phyloP scores from a whole-genome alignment of 148 eudicot species.

The Diospyros kaki region DNA sequence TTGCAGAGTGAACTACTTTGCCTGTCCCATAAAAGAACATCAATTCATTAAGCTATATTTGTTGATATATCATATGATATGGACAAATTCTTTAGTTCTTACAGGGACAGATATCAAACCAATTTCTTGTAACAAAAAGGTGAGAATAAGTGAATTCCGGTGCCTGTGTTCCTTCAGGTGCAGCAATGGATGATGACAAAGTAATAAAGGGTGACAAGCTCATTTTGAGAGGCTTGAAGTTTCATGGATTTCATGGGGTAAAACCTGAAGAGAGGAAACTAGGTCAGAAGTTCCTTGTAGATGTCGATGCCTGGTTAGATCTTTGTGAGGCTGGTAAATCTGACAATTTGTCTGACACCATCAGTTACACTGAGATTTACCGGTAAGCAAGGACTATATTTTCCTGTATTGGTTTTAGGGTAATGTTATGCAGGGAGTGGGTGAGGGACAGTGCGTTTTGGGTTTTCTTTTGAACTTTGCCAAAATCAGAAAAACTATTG shows the following conservation, averaged over 20 bases:
- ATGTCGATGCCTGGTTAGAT: constrained; percentile 93
- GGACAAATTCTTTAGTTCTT: too few relatives aligned
- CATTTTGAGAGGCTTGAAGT: constrained; percentile 67
- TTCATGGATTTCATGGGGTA: constrained; percentile 92
- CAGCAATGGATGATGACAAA: constrained; percentile 34
- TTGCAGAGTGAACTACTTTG: too few relatives aligned
- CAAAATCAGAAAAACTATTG: too few relatives aligned
- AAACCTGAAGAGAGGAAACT: constrained; percentile 71
- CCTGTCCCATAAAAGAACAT: too few relatives aligned
- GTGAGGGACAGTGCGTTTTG: too few relatives aligned
- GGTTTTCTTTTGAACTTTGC: too few relatives aligned
- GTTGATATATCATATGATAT: too few relatives aligned
- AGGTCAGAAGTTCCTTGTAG: constrained; percentile 85
- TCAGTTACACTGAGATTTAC: constrained; percentile 83
- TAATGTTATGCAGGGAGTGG: too few relatives aligned
- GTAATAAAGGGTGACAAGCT: constrained; percentile 71
- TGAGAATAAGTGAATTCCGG: too few relatives aligned
- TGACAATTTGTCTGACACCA: constrained; percentile 62
- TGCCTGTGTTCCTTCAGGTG: constrained; percentile 9
- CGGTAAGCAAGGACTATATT: constrained; percentile 37
- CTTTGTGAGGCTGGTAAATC: constrained; percentile 70
- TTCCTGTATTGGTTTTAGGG: neutral
- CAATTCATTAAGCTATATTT: too few relatives aligned
- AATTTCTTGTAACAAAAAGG: too few relatives aligned
- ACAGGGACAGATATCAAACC: too few relatives aligned